These are phyloP conservation scores for Coccomyxa sp. DNA, from an alignment of 139 green algal species.

Conservation along the genomic window DNA sequence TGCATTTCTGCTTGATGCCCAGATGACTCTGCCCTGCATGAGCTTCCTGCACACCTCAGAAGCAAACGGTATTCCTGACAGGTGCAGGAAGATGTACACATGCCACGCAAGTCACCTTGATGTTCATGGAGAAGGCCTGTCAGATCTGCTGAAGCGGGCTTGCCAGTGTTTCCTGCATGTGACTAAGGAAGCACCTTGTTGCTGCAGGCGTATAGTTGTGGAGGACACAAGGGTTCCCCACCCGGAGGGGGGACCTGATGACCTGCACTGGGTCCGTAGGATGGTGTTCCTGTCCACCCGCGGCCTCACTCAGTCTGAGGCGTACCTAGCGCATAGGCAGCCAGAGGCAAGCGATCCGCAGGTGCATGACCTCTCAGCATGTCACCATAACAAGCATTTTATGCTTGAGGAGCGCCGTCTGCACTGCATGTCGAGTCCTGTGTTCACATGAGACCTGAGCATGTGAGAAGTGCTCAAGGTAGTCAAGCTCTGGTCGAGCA, in stretches of 20 bases:
- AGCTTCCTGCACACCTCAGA: neutral
- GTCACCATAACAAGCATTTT: no score
- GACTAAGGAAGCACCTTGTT: no score
- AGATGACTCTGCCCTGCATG: neutral
- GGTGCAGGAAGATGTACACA: neutral
- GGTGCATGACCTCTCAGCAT: no score
- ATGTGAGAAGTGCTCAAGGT: no score
- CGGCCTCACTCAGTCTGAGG: conserved; percentile 50
- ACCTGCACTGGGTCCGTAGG: conserved; percentile 19
- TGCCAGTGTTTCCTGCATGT: neutral
- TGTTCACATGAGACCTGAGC: no score
- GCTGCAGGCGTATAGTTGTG: conserved; percentile 10
- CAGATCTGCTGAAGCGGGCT: neutral
- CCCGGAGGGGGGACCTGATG: neutral
- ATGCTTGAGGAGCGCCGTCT: no score
- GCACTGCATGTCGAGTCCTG: no score
- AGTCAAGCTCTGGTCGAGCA: no score
- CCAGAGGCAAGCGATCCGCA: no score
- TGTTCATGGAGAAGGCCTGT: neutral
- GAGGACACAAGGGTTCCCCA: conserved; percentile 37
- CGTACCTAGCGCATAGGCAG: no score
- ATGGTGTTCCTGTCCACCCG: conserved; percentile 40
- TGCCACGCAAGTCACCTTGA: neutral
- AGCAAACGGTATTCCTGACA: neutral
- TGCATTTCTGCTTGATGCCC: neutral